phyloP scores from a whole-genome alignment of 371 early-diverging fungal species.

The Mortierella sp. region DNA sequence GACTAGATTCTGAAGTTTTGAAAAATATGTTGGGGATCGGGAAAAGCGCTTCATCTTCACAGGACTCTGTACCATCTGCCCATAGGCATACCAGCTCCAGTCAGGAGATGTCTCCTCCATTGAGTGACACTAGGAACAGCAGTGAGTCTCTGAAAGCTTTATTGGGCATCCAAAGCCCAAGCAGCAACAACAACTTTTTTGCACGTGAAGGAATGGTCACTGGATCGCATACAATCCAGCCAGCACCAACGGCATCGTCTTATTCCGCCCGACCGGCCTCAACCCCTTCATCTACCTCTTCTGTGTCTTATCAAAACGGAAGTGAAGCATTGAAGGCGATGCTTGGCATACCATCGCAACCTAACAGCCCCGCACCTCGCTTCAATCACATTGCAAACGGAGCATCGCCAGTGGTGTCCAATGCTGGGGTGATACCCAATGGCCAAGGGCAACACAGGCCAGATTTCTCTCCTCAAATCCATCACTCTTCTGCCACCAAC shows the following conservation, averaged over 20 bases:
- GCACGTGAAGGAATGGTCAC: constrained; percentile 15
- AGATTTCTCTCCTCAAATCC: constrained; percentile 25
- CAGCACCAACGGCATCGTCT: constrained; percentile 10
- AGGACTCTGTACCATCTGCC: not conserved
- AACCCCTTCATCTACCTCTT: constrained; percentile 18
- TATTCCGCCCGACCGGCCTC: constrained; percentile 14
- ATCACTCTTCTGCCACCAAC: constrained; percentile 14
- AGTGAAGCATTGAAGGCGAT: constrained; percentile 48
- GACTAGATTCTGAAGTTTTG: constrained; percentile 38
- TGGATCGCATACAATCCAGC: constrained; percentile 30
- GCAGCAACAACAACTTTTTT: constrained; percentile 11
- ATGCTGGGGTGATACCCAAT: constrained; percentile 8
- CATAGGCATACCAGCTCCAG: constrained; percentile 4
- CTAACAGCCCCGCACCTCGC: constrained; percentile 19
- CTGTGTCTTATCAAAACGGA: constrained; percentile 26
- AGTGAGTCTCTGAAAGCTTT: constrained; percentile 47
- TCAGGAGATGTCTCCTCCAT: constrained; percentile 14
- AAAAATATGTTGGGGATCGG: constrained; percentile 54
- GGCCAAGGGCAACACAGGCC: constrained; percentile 8
- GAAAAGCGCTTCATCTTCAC: constrained; percentile 7
- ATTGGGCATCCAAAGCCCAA: constrained; percentile 34
- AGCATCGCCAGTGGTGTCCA: constrained; percentile 1
- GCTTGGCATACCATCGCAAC: constrained; percentile 36
- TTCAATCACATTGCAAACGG: constrained; percentile 6
- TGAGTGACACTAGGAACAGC: constrained; percentile 8